These are phyloP conservation scores for Termitomyces sp. DNA, from an alignment of 768 basidiomycete genomes.

Conservation along the genomic window DNA sequence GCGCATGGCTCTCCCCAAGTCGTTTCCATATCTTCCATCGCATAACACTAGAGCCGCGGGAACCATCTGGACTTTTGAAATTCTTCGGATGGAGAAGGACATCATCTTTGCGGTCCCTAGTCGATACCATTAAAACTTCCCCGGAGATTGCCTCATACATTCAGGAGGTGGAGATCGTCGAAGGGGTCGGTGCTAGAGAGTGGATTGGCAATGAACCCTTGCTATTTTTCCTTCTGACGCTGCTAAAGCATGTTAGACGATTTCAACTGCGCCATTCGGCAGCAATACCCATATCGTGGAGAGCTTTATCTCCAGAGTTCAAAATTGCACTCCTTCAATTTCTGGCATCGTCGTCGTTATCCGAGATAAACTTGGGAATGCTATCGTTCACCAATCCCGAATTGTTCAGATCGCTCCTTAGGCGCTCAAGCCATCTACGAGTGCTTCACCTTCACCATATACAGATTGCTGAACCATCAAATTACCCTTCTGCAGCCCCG, in stretches of 20 bases:
- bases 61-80: neutral
- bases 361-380: slow-evolving; percentile 18
- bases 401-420: slow-evolving; percentile 14
- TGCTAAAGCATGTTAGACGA: slow-evolving; percentile 17
- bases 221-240: slow-evolving; percentile 15
- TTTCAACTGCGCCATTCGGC: slow-evolving; percentile 21
- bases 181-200: slow-evolving; percentile 19
- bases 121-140: slow-evolving; percentile 9
- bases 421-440: slow-evolving; percentile 15
- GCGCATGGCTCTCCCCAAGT: slow-evolving; percentile 23
- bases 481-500: neutral
- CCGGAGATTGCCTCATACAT: slow-evolving; percentile 17
- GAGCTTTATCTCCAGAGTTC: slow-evolving; percentile 10
- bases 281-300: slow-evolving; percentile 20
- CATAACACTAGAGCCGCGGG: slow-evolving; percentile 19
- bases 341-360: slow-evolving; percentile 16
- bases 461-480: neutral
- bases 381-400: slow-evolving; percentile 14
- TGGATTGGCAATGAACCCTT: slow-evolving; percentile 19
- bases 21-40: slow-evolving; percentile 22
- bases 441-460: slow-evolving; percentile 20
- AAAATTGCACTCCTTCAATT: slow-evolving; percentile 15
- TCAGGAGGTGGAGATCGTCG: slow-evolving; percentile 19
- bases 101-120: slow-evolving; percentile 15
- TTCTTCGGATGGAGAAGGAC: neutral